phyloP scores from a whole-genome alignment of 192 early-diverging fungal species.

The Lobulomyces angularis region DNA sequence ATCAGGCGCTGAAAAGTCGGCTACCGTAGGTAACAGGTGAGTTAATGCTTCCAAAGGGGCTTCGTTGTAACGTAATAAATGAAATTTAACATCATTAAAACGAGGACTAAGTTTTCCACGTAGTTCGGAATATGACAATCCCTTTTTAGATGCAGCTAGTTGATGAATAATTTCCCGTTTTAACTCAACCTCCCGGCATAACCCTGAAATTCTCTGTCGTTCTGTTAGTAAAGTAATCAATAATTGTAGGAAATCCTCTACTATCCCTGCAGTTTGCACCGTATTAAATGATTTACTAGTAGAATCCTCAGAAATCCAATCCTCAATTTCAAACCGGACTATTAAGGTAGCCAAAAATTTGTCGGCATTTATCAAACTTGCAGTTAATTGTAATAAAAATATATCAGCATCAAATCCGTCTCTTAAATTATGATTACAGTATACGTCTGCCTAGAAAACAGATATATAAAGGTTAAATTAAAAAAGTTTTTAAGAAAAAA shows the following conservation, averaged over 20 bases:
- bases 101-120: too few relatives aligned
- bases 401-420: slow-evolving; percentile 88
- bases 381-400: slow-evolving; percentile 67
- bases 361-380: slow-evolving; percentile 57
- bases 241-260: slow-evolving; percentile 79
- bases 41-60: too few relatives aligned
- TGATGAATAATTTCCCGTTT: slow-evolving; percentile 80
- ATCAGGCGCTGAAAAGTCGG: slow-evolving; percentile 65
- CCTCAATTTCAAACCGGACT: slow-evolving; percentile 72
- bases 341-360: slow-evolving; percentile 67
- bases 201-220: slow-evolving; percentile 50
- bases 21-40: slow-evolving; percentile 61
- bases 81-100: too few relatives aligned
- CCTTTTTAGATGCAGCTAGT: slow-evolving; percentile 20
- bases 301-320: slow-evolving; percentile 73
- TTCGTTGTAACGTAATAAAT: too few relatives aligned
- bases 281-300: slow-evolving; percentile 30
- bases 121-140: slow-evolving; percentile 70
- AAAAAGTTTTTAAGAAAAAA: too few relatives aligned
- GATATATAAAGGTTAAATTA: too few relatives aligned
- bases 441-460: slow-evolving; percentile 68
- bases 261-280: slow-evolving; percentile 64
- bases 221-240: slow-evolving; percentile 76
- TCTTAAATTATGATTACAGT: slow-evolving; percentile 69
- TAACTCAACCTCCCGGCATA: slow-evolving; percentile 54